Evolutionary conservation across 1,284 basidiomycete species (phyloP).

Genomic region (Peniophora sp.): DNA sequence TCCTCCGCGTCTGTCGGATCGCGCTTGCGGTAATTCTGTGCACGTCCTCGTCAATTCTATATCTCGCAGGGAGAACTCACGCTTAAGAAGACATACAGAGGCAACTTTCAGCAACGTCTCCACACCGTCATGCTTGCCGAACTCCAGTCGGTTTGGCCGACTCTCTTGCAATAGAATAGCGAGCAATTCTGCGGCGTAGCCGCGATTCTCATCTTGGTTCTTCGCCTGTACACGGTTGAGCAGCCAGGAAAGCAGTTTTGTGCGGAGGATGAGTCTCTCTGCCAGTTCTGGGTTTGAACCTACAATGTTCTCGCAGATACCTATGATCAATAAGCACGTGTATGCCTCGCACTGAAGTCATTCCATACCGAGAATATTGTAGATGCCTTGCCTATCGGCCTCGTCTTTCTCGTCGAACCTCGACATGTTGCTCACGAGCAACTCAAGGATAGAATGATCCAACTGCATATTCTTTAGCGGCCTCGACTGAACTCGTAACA

Average conservation of each 20-base stretch:
- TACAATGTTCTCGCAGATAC: slow-evolving; percentile 89
- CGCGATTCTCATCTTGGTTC: slow-evolving; percentile 76
- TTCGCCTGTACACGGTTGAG: slow-evolving; percentile 71
- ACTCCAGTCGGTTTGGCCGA: slow-evolving; percentile 51
- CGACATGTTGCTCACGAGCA: slow-evolving; percentile 84
- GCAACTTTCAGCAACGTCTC: slow-evolving; percentile 73
- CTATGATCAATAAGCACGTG: slow-evolving; percentile 28
- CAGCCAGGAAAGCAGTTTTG: slow-evolving; percentile 74
- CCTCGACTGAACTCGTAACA: background rate
- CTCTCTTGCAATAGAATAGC: slow-evolving; percentile 83
- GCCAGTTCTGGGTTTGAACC: slow-evolving; percentile 78
- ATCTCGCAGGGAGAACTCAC: slow-evolving; percentile 1
- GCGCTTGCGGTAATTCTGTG: slow-evolving; percentile 75
- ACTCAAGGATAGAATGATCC: slow-evolving; percentile 76
- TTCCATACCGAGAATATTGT: slow-evolving; percentile 73
- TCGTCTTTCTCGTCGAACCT: slow-evolving; percentile 83
- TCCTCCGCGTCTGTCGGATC: slow-evolving; percentile 87
- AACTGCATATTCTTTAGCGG: slow-evolving; percentile 37
- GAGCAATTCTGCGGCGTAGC: slow-evolving; percentile 83
- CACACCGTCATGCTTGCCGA: slow-evolving; percentile 70
- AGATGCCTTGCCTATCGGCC: slow-evolving; percentile 83
- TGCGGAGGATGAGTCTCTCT: slow-evolving; percentile 62
- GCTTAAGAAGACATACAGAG: slow-evolving; percentile 78
- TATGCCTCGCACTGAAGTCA: background rate
- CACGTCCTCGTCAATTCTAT: background rate